Evolutionary conservation across 2,329 filamentous ascomycete species (phyloP), one percentile per base, ranked within the genome.

Genomic region (Pseudogymnoascus sp.): DNA sequence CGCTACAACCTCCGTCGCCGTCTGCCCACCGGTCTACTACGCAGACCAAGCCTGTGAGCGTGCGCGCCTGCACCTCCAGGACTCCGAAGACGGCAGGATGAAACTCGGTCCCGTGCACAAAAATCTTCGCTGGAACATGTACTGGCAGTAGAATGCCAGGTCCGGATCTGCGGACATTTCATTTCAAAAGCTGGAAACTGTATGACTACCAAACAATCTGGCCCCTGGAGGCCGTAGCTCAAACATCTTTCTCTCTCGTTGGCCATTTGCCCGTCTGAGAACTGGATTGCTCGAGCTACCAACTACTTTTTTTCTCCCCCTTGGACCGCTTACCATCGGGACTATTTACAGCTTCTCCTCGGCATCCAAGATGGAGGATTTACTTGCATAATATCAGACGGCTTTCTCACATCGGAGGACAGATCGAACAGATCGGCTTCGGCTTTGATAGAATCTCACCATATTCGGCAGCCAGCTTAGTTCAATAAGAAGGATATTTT

Each of bases 1-100:
- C 14, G 94, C 92, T 0, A 97, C 92, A 0, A 97, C 93, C 0
- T 91, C 94, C 0, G 92, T 99, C 0, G 97, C 92, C 83, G 35
- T 62, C 68, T 66, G 86, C 66, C 94, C 94, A 0, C 92, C 94
- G 0, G 88, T 97, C 0, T 99, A 99, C 80, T 99, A 99, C 68
- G 92, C 95, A 0, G 94, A 99, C 74, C 76, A 99, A 64, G 92
- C 92, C 33, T 88, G 91, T 6, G 85, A 86, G 62, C 89, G 94
- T 58, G 91, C 90, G n/a, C 86, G 86, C 60, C 79, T 86, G 2
- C 94, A 99, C 8, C 12, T 38, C 2, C 9, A 11, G 11, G 39
- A 37, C 4, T 30, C 16, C 9, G 57, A 57, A 6, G 58, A 59
- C 3, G 37, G 36, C 1, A 33, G 35, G 12, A n/a, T 39, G 54